These are phyloP conservation scores for Quercus gilva DNA, from an alignment of 306 rosid species.

Conservation along the genomic window DNA sequence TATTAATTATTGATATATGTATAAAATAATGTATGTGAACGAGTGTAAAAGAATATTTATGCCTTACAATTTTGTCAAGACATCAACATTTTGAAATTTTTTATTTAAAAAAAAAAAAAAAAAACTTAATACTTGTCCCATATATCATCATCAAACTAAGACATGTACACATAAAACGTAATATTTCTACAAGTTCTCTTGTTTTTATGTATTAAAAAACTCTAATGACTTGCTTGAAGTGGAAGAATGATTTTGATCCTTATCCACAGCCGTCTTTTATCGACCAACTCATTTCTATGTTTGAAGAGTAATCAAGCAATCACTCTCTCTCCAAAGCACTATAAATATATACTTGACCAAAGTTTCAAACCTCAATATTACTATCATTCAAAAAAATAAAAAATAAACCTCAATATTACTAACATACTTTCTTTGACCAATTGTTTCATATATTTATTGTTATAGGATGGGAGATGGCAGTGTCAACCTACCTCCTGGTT, in stretches of 20 bases:
- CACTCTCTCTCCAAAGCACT: background rate
- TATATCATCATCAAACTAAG: background rate
- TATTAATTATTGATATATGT: no score
- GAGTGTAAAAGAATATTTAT: no score
- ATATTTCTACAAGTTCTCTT: background rate
- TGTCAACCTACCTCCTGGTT: conserved; percentile 53
- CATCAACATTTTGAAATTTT: background rate
- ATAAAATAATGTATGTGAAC: no score
- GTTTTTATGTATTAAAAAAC: background rate
- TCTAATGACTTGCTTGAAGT: background rate
- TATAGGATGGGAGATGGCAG: conserved; percentile 26
- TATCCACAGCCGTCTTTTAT: background rate
- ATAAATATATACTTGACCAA: conserved; percentile 11
- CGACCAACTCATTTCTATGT: conserved; percentile 19
- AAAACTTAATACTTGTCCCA: background rate
- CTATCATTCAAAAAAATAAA: background rate
- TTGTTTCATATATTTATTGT: background rate
- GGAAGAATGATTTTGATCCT: background rate
- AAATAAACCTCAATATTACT: background rate
- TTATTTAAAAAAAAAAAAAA: background rate
- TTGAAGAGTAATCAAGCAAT: conserved; percentile 10
- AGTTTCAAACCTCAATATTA: conserved; percentile 3
- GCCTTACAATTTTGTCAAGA: background rate
- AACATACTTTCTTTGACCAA: background rate
- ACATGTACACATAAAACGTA: background rate